phyloP scores from a whole-genome alignment of 495 filamentous ascomycete genomes.

The Aspergillus diversus region DNA sequence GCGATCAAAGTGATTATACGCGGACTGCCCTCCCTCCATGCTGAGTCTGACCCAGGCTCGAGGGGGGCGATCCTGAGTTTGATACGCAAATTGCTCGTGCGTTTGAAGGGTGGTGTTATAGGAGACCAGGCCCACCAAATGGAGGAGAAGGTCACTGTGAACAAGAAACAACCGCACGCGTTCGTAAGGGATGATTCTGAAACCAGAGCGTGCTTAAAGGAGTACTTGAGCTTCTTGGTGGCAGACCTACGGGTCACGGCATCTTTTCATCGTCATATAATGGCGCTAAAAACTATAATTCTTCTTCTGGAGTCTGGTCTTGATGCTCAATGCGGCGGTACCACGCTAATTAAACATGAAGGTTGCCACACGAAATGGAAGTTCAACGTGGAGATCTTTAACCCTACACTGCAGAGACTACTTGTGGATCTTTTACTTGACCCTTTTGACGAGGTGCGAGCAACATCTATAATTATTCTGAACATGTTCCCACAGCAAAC shows the following conservation, averaged over 20 bases:
- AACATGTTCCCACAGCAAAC: conserved; percentile 45
- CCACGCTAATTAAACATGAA: conserved; percentile 20
- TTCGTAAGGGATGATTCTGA: conserved; percentile 36
- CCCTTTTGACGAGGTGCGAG: conserved; percentile 90
- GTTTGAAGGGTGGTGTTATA: conserved; percentile 53
- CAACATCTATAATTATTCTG: conserved; percentile 62
- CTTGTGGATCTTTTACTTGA: conserved; percentile 80
- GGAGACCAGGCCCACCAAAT: conserved; percentile 24
- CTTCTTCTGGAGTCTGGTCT: conserved; percentile 62
- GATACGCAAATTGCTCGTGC: conserved; percentile 68
- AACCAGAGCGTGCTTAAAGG: conserved; percentile 63
- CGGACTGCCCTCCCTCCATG: conserved; percentile 69
- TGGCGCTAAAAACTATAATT: conserved; percentile 67
- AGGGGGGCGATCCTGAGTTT: conserved; percentile 74
- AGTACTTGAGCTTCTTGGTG: conserved; percentile 73
- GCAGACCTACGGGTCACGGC: conserved; percentile 72
- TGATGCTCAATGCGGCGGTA: conserved; percentile 32
- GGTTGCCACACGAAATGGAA: conserved; percentile 48
- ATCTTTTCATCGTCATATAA: conserved; percentile 87
- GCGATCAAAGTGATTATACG: conserved; percentile 62
- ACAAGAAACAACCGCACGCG: conserved; percentile 23
- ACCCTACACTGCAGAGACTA: conserved; percentile 47
- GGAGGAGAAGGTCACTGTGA: conserved; percentile 14
- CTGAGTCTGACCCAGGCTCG: conserved; percentile 81
- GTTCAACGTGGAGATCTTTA: conserved; percentile 59